Base-by-base conservation (phyloP, 768 basidiomycete genomes). In the Chalciporus piperatus region DNA sequence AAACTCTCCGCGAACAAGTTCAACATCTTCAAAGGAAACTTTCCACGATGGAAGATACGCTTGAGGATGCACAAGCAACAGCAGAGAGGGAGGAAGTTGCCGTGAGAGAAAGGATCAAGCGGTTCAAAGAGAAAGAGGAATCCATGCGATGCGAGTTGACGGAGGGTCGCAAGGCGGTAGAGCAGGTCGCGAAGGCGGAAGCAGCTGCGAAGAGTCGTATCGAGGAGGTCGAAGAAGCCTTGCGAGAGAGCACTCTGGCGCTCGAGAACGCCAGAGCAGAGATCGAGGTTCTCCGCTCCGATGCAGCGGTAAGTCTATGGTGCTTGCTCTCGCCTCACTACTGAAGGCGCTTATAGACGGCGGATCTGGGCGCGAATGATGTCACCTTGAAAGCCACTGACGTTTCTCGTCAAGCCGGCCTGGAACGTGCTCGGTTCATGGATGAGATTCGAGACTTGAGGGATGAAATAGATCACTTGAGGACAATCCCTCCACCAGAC, bases 221-320 rank as follows among this genome's bases (percentile, higher is more conserved):
- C 0, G 86, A 85, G 51, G 96, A 99, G 65, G 79, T 93, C 19
- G 93, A 96, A 66, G 89, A 88, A 59, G 96, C 96, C 3, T 72
- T 98, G 37, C 75, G 87, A 56, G 94, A 98, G 72, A 92, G 88
- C 58, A 86, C 85, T 3, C 76, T 83, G 41, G 91, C 95, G 0
- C 77, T 98, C 10, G 95, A 98, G 68, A 87, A 87, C 59, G 89
- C 94, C 6, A 75, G 89, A 49, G 90, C 89, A 13, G 96, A 99
- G 68, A 87, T 98, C 12, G 96, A 99, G 72, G 66, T 69, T 71
- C 60, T 84, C 40, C 74, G 95, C 48, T 70, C 79, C 30, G 96
- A 97, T 53, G 73, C 89, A 40, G 75, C 81, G 32, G 92, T 93
- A 68, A 75, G 89, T 70, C 20, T 7, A 17, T 41, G 8, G 10